Conservation (phyloP, 1,284 basidiomycete species). For the Tranzscheliella williamsii region DNA sequence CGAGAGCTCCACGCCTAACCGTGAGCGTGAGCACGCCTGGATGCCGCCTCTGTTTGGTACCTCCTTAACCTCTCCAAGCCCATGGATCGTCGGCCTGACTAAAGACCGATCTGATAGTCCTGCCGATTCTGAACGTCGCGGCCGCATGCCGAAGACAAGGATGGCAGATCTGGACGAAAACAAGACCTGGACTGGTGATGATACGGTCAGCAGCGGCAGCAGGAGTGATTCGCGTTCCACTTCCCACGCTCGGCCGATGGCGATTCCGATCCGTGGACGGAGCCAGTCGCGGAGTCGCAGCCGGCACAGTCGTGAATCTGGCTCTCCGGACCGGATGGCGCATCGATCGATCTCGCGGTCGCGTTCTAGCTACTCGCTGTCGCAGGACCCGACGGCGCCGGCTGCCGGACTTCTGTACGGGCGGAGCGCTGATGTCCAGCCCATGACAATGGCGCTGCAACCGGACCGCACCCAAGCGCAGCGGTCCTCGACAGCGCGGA, state of each 20-base stretch:
- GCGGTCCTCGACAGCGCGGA: slow-evolving; percentile 27
- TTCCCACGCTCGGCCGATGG: slow-evolving; percentile 4
- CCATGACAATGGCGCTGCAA: slow-evolving; percentile 1
- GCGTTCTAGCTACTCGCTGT: slow-evolving; percentile 13
- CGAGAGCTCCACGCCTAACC: slow-evolving; percentile 29
- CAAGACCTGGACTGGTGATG: slow-evolving; percentile 36
- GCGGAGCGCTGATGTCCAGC: slow-evolving; percentile 21
- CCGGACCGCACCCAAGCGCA: slow-evolving; percentile 25
- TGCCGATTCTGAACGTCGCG: slow-evolving; percentile 32
- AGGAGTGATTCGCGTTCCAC: slow-evolving; percentile 6
- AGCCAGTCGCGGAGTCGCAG: slow-evolving; percentile 40
- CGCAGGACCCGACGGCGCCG: slow-evolving; percentile 7
- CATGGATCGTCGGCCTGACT: slow-evolving; percentile 4
- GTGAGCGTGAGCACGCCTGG: slow-evolving; percentile 23
- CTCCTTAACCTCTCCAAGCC: slow-evolving; percentile 11
- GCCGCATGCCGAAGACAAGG: slow-evolving; percentile 18
- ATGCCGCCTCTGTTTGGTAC: slow-evolving; percentile 10
- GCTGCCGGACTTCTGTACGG: slow-evolving; percentile 14
- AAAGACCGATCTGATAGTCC: slow-evolving; percentile 35
- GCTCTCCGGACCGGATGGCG: slow-evolving; percentile 20
- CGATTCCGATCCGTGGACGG: slow-evolving; percentile 27
- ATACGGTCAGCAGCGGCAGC: slow-evolving; percentile 9
- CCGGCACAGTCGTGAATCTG: slow-evolving; percentile 27
- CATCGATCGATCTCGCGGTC: slow-evolving; percentile 18
- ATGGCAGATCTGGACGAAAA: slow-evolving; percentile 44